Evolutionary conservation across 495 filamentous ascomycete genomes (phyloP).

Genomic region (Chaetomium tenue): DNA sequence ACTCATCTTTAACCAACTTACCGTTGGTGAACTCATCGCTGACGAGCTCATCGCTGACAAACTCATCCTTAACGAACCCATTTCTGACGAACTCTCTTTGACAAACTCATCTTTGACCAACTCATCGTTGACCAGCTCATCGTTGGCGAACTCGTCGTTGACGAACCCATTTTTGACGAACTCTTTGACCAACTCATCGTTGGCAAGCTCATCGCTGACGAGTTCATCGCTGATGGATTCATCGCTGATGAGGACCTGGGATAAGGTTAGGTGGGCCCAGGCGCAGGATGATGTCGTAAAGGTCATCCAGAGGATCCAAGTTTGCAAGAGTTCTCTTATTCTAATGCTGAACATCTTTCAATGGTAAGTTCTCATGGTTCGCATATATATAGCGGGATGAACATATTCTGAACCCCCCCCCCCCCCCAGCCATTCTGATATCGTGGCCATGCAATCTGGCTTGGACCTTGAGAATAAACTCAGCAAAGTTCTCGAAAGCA

Average conservation of each 20-base stretch:
- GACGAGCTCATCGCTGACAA: too few species aligned
- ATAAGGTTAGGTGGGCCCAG: constrained; percentile 3
- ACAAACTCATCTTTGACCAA: too few species aligned
- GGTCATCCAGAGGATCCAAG: neutral
- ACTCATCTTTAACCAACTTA: too few species aligned
- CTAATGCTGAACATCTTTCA: constrained; percentile 8
- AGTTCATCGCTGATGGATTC: neutral
- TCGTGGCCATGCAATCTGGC: neutral
- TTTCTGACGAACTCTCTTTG: too few species aligned
- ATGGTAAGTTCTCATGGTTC: neutral
- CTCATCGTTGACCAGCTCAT: too few species aligned
- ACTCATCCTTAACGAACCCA: too few species aligned
- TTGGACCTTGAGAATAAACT: neutral
- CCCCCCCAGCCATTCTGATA: neutral
- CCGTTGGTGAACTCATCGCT: too few species aligned
- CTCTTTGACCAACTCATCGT: neutral
- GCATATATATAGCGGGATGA: neutral
- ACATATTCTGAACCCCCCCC: neutral
- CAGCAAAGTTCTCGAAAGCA: constrained; percentile 1
- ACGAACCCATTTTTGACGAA: neutral
- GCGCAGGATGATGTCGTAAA: neutral
- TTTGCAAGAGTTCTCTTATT: neutral
- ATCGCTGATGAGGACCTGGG: neutral
- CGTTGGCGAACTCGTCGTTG: neutral
- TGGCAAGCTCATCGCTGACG: too few species aligned